Percentiles rank a stretch among this genome's conserved stretches.
These are phyloP conservation scores for Globisporangium orthogonon DNA, from an alignment of 352 stramenopile species.

Conservation along the genomic window DNA sequence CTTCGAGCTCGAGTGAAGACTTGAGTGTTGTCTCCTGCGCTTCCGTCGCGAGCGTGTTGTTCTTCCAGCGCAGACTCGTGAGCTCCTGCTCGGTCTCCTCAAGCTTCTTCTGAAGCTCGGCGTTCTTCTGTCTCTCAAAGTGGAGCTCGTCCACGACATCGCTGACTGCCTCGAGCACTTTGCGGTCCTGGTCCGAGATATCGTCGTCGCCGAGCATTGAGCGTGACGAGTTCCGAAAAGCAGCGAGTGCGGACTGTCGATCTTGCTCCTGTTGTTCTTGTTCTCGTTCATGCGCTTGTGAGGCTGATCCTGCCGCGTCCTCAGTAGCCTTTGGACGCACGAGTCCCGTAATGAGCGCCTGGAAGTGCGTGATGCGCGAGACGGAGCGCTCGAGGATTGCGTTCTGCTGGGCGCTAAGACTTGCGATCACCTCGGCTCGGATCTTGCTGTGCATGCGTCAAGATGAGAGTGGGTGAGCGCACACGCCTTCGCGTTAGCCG, in stretches of 20 bases:
- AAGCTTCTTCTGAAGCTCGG: constrained; percentile 29
- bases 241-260: too few species aligned
- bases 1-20: constrained; percentile 28
- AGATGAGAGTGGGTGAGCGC: neutral
- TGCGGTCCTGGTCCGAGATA: constrained; percentile 57
- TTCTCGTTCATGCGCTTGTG: too few species aligned
- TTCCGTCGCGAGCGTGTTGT: constrained; percentile 42
- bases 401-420: constrained; percentile 50
- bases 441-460: constrained; percentile 29
- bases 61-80: constrained; percentile 46
- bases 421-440: constrained; percentile 33
- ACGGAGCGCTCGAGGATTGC: constrained; percentile 55
- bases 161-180: constrained; percentile 43
- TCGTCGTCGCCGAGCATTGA: constrained; percentile 25
- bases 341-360: constrained; percentile 29
- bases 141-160: constrained; percentile 53
- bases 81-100: constrained; percentile 39
- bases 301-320: too few species aligned
- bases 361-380: constrained; percentile 51
- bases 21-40: constrained; percentile 23
- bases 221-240: neutral
- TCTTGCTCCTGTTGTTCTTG: too few species aligned
- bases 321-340: neutral
- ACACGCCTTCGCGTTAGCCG: neutral
- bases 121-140: constrained; percentile 20